Percentiles rank a stretch among this genome's conserved stretches.
Conservation (phyloP, 2,329 filamentous ascomycete species). For the Claviceps pusilla region DNA sequence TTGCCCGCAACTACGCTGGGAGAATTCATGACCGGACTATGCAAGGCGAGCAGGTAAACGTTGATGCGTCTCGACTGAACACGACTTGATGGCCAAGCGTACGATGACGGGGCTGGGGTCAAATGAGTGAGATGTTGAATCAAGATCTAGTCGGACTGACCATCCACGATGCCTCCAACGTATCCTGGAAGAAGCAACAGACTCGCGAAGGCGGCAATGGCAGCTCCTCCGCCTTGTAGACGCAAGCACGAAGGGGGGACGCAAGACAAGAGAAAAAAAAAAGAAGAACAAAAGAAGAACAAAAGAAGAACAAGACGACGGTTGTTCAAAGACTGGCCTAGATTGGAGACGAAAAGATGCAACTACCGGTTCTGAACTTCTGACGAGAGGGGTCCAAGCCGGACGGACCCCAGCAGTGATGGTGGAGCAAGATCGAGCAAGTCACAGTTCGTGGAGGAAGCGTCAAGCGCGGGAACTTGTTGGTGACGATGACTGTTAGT, state of each 20-base stretch:
- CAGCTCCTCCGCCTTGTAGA: too few species aligned
- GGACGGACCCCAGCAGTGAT: constrained; percentile 7
- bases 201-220: background rate
- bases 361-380: constrained; percentile 1
- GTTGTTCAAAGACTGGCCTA: too few species aligned
- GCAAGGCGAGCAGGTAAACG: background rate
- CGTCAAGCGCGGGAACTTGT: background rate
- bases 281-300: background rate
- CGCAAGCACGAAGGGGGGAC: background rate
- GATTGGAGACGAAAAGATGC: background rate
- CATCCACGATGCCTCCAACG: constrained; percentile 1
- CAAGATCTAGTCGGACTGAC: background rate
- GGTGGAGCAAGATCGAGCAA: constrained; percentile 3
- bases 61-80: too few species aligned
- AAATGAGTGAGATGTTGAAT: background rate
- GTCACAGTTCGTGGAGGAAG: background rate
- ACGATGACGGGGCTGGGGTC: background rate
- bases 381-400: constrained; percentile 6
- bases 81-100: background rate
- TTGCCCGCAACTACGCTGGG: constrained; percentile 29
- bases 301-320: too few species aligned
- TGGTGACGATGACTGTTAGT: background rate
- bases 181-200: background rate
- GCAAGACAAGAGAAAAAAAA: too few species aligned
- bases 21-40: constrained; percentile 18